Evolutionary conservation across 768 basidiomycete genomes (phyloP).

Genomic region (Mycena epipterygia): DNA sequence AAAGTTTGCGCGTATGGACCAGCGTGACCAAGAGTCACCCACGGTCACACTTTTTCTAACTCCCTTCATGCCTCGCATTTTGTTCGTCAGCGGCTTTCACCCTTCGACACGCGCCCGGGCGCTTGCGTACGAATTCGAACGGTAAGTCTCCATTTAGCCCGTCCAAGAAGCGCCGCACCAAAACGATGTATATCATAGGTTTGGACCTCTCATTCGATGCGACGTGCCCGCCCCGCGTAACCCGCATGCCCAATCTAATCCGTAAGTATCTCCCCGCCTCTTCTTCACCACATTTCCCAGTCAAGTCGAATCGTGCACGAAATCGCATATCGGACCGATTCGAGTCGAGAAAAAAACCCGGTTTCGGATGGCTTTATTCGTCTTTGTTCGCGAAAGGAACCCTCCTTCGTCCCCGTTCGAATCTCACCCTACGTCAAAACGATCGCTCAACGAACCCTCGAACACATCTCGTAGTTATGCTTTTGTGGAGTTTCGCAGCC

Average conservation of each 20-base stretch:
- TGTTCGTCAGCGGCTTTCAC: conserved; percentile 90
- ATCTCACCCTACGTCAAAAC: conserved; percentile 50
- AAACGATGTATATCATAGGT: conserved; percentile 58
- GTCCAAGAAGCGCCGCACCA: background rate
- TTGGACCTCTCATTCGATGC: conserved; percentile 87
- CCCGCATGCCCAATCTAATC: conserved; percentile 78
- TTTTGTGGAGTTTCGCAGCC: conserved; percentile 86
- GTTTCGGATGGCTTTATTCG: conserved; percentile 36
- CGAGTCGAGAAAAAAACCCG: conserved; percentile 28
- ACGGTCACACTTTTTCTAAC: conserved; percentile 8
- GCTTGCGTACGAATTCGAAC: conserved; percentile 89
- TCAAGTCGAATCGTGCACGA: conserved; percentile 44
- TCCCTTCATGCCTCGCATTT: conserved; percentile 79
- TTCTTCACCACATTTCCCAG: conserved; percentile 38
- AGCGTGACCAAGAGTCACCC: conserved; percentile 28
- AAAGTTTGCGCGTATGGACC: too few species aligned
- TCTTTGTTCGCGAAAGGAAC: conserved; percentile 43
- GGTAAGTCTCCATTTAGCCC: conserved; percentile 57
- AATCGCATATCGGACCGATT: conserved; percentile 29
- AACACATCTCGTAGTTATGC: conserved; percentile 77
- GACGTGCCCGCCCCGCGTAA: conserved; percentile 92
- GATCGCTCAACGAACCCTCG: conserved; percentile 71
- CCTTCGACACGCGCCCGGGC: conserved; percentile 87
- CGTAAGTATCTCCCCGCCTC: conserved; percentile 73
- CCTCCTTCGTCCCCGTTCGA: conserved; percentile 51